Evolutionary conservation across 257 asterid species (phyloP).

Genomic region (Solanum gracilifrons): DNA sequence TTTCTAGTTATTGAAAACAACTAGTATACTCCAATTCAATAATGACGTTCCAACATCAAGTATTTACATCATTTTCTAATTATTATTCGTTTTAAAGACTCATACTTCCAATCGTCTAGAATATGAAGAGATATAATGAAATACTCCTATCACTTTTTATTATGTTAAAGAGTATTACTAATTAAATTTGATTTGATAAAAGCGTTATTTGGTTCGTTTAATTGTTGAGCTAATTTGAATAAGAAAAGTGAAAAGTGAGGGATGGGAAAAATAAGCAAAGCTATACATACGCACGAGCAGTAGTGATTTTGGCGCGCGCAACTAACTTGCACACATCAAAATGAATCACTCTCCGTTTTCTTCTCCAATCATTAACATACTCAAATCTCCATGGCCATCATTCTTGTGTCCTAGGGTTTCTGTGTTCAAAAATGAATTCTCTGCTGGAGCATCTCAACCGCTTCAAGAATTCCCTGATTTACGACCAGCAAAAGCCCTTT

Average conservation of each 20-base stretch:
- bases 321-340: background rate
- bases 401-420: background rate
- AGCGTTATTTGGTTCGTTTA: no score
- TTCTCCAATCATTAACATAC: slow-evolving; percentile 4
- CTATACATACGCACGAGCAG: background rate
- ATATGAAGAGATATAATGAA: background rate
- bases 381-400: background rate
- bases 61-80: background rate
- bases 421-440: slow-evolving; percentile 19
- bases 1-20: background rate
- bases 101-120: background rate
- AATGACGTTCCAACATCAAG: background rate
- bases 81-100: background rate
- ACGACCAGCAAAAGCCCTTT: slow-evolving; percentile 38
- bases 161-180: no score
- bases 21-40: no score
- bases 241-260: background rate
- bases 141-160: no score
- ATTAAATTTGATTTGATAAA: background rate
- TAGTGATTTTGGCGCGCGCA: background rate
- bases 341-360: slow-evolving; percentile 18
- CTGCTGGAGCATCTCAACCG: slow-evolving; percentile 14
- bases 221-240: background rate
- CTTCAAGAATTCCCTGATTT: slow-evolving; percentile 26
- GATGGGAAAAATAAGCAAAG: background rate